These are phyloP conservation scores for Hirschfeldia incana DNA, from an alignment of 345 rosid species.

Conservation along the genomic window DNA sequence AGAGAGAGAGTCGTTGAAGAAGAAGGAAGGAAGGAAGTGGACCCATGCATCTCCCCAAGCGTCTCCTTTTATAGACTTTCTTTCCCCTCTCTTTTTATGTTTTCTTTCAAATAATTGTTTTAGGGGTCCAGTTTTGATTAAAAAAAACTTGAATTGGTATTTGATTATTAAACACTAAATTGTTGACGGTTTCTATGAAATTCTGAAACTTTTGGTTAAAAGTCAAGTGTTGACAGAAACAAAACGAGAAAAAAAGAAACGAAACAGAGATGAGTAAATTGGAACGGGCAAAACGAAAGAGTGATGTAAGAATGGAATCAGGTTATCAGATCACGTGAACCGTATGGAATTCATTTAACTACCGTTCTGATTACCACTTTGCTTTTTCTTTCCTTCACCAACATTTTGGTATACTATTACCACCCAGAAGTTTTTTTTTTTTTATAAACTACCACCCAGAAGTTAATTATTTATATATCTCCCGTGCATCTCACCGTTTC, in stretches of 20 bases:
- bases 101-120: not conserved
- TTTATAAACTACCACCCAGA: not conserved
- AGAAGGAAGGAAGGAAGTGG: constrained; percentile 15
- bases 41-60: constrained; percentile 20
- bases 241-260: too few species aligned
- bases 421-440: not conserved
- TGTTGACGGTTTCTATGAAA: constrained; percentile 7
- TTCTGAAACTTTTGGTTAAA: not conserved
- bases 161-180: not conserved
- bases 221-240: not conserved
- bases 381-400: not conserved
- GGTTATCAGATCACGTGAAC: constrained; percentile 30
- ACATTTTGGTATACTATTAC: not conserved
- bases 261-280: not conserved
- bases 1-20: not conserved
- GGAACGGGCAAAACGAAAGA: constrained; percentile 22
- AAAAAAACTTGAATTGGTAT: not conserved
- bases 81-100: not conserved
- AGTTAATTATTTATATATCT: not conserved
- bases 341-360: constrained; percentile 32
- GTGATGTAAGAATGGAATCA: constrained; percentile 20
- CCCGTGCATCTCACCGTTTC: constrained; percentile 25
- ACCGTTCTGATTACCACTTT: constrained; percentile 10
- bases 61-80: constrained; percentile 22
- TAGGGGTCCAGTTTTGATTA: not conserved